phyloP scores from a whole-genome alignment of 345 rosid species.

The Geranium rotundifolium region DNA sequence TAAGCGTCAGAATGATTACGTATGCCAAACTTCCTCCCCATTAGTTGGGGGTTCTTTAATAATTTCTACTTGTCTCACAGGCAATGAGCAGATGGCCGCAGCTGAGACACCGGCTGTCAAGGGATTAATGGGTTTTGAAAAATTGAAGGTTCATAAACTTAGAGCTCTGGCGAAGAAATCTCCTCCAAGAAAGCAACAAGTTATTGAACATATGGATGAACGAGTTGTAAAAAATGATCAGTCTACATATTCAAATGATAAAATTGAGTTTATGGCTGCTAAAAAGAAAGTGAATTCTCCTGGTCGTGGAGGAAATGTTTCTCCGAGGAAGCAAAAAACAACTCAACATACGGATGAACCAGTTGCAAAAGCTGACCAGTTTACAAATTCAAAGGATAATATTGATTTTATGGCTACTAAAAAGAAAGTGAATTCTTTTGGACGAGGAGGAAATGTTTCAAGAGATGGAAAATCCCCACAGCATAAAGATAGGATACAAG shows the following conservation, averaged over 20 bases:
- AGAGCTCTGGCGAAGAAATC: constrained; percentile 43
- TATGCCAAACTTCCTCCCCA: too few relatives aligned
- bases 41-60: not conserved
- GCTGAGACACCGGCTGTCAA: constrained; percentile 8
- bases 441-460: constrained; percentile 9
- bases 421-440: constrained; percentile 10
- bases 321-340: constrained; percentile 21
- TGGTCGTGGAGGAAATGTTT: constrained; percentile 8
- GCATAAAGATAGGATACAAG: constrained; percentile 3
- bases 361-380: constrained; percentile 4
- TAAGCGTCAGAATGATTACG: too few relatives aligned
- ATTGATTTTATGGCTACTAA: constrained; percentile 19
- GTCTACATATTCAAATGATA: constrained; percentile 7
- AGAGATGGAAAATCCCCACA: constrained; percentile 4
- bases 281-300: constrained; percentile 15
- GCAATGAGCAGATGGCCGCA: constrained; percentile 1
- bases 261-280: constrained; percentile 17
- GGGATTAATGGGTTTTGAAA: constrained; percentile 28
- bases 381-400: constrained; percentile 9
- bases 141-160: constrained; percentile 51
- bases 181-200: constrained; percentile 22
- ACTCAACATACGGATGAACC: constrained; percentile 12
- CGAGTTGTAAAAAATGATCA: constrained; percentile 5
- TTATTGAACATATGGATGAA: constrained; percentile 13
- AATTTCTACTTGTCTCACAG: constrained; percentile 9